phyloP scores from a whole-genome alignment of 805 yeast genomes.

The Yamadazyma nakazawae region DNA sequence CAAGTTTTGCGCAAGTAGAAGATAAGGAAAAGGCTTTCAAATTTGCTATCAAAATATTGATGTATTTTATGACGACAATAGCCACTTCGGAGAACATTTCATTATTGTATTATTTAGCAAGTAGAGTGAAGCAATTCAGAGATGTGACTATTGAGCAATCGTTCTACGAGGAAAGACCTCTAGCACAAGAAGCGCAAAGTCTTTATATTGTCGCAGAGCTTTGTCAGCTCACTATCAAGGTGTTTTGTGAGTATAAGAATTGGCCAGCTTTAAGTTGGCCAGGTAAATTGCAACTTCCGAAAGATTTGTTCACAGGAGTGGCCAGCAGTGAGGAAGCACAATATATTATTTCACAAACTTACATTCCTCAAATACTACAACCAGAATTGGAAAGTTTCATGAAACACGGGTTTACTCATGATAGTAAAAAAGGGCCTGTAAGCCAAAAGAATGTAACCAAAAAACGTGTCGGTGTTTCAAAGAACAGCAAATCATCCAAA shows the following conservation, averaged over 20 bases:
- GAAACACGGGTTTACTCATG: constrained; percentile 18
- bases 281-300: constrained; percentile 65
- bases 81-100: constrained; percentile 68
- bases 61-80: constrained; percentile 57
- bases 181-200: constrained; percentile 28
- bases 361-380: constrained; percentile 47
- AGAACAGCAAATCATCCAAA: not conserved
- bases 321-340: constrained; percentile 56
- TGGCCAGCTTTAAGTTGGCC: constrained; percentile 84
- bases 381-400: constrained; percentile 31
- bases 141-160: constrained; percentile 48
- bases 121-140: constrained; percentile 72
- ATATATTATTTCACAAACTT: constrained; percentile 50
- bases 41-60: constrained; percentile 57
- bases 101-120: constrained; percentile 69
- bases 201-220: constrained; percentile 72
- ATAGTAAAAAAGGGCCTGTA: constrained; percentile 5
- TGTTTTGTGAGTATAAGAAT: constrained; percentile 50
- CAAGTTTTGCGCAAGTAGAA: constrained; percentile 38
- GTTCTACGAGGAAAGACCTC: constrained; percentile 17
- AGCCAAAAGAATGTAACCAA: constrained; percentile 5
- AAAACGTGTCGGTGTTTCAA: constrained; percentile 4
- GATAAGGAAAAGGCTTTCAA: constrained; percentile 40
- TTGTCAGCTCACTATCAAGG: constrained; percentile 62
- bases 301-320: constrained; percentile 69